Percentiles rank a stretch among this genome's conserved stretches.
Conservation (phyloP, 495 filamentous ascomycete species). For the Ramalina peruviana region DNA sequence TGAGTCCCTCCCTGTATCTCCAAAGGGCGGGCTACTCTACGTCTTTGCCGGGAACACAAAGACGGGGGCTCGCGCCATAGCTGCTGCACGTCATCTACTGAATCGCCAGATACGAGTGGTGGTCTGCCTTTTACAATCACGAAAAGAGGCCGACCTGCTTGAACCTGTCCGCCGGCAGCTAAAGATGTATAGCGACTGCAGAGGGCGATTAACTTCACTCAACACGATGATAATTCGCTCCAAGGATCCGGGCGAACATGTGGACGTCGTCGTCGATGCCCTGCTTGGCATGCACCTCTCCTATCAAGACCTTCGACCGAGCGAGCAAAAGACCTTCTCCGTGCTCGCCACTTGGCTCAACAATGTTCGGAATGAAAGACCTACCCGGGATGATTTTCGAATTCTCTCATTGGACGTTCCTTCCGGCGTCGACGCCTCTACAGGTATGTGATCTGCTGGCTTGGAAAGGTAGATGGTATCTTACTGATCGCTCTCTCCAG, state of each 20-base stretch:
- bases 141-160: constrained; percentile 57
- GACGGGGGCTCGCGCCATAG: constrained; percentile 67
- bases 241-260: constrained; percentile 45
- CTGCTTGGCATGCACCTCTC: constrained; percentile 69
- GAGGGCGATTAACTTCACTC: constrained; percentile 51
- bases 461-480: not conserved
- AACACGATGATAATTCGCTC: constrained; percentile 45
- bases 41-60: constrained; percentile 82
- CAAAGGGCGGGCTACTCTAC: constrained; percentile 46
- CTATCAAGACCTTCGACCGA: constrained; percentile 69
- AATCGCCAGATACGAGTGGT: constrained; percentile 67
- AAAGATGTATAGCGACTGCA: constrained; percentile 61
- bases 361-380: constrained; percentile 19
- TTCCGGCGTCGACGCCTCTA: constrained; percentile 67
- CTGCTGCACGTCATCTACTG: constrained; percentile 73
- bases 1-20: constrained; percentile 18
- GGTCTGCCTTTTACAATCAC: constrained; percentile 68
- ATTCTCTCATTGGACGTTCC: constrained; percentile 79
- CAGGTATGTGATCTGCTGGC: constrained; percentile 34
- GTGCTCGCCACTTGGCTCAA: constrained; percentile 83
- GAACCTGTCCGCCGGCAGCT: constrained; percentile 62
- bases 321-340: constrained; percentile 69
- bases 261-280: constrained; percentile 74
- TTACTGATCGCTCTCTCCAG: no score
- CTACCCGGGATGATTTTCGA: constrained; percentile 34